phyloP scores from a whole-genome alignment of 2,329 filamentous ascomycete genomes.

The Colletotrichum camelliae region DNA sequence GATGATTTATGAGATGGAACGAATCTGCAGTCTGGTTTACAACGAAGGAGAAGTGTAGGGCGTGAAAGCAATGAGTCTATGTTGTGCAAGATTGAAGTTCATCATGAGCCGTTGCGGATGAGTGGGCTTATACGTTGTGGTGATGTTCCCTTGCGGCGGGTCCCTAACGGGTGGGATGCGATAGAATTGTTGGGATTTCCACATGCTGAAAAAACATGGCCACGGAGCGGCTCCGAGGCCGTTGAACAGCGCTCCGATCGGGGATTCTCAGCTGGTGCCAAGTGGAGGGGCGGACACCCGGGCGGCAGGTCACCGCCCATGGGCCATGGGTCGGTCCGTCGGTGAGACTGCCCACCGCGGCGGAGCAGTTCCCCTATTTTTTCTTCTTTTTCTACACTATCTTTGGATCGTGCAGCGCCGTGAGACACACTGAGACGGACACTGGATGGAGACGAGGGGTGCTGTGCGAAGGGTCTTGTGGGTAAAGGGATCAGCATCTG shows the following conservation, averaged over 20 bases:
- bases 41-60: neutral
- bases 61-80: neutral
- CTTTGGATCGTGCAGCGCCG: neutral
- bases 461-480: conserved; percentile 3
- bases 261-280: neutral
- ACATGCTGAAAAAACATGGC: neutral
- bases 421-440: conserved; percentile 8
- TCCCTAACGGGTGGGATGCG: neutral
- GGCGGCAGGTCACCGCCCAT: neutral
- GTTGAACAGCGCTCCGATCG: neutral
- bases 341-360: conserved; percentile 3
- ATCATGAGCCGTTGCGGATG: neutral
- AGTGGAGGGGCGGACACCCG: neutral
- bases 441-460: neutral
- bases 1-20: neutral
- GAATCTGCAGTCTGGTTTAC: neutral
- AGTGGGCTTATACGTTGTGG: neutral
- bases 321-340: conserved; percentile 1
- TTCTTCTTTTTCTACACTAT: neutral
- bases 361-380: neutral
- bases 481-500: neutral
- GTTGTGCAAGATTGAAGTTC: neutral
- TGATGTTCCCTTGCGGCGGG: neutral
- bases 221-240: conserved; percentile 1
- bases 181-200: conserved; percentile 9